phyloP scores from a whole-genome alignment of 75 land plant genomes.

The Azolla pinnata region DNA sequence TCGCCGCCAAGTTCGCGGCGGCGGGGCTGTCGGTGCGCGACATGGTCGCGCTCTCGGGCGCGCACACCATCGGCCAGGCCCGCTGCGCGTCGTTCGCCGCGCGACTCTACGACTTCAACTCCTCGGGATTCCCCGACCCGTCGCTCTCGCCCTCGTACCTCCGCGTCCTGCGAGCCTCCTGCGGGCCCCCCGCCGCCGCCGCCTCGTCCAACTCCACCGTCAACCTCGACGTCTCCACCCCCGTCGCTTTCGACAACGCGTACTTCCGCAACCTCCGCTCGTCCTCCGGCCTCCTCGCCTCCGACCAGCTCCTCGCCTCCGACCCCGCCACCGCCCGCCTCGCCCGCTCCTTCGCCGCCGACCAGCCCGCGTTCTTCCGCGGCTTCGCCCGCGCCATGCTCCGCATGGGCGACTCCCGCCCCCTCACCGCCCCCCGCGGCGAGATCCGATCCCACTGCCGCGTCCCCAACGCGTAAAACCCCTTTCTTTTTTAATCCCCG shows the following conservation, averaged over 20 bases:
- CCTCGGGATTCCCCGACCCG: slow-evolving; percentile 27
- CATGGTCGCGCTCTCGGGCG: slow-evolving; percentile 28
- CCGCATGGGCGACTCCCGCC: slow-evolving; percentile 46
- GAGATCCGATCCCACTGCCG: slow-evolving; percentile 45
- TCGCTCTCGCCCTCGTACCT: slow-evolving; percentile 23
- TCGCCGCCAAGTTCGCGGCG: slow-evolving; percentile 9
- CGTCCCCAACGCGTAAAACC: slow-evolving; percentile 11
- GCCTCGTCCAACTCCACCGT: not conserved
- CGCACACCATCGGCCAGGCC: slow-evolving; percentile 39
- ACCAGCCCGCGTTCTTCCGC: slow-evolving; percentile 24
- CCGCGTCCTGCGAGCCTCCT: slow-evolving; percentile 21
- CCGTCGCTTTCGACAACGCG: slow-evolving; percentile 29
- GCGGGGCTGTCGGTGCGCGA: slow-evolving; percentile 17
- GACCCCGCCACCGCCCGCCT: slow-evolving; percentile 22
- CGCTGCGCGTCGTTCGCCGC: slow-evolving; percentile 20
- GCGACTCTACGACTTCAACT: slow-evolving; percentile 28
- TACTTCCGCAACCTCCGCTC: slow-evolving; percentile 37
- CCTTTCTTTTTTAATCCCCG: too few relatives aligned
- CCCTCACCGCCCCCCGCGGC: slow-evolving; percentile 15
- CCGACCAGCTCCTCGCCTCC: slow-evolving; percentile 39
- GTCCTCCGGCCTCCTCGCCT: slow-evolving; percentile 39
- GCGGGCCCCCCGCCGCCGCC: slow-evolving; percentile 7
- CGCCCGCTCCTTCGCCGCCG: slow-evolving; percentile 15
- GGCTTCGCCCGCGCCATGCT: slow-evolving; percentile 48
- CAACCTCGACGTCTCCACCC: slow-evolving; percentile 35